phyloP scores from a whole-genome alignment of 2,329 filamentous ascomycete genomes.

The Bipolaris sorokiniana region DNA sequence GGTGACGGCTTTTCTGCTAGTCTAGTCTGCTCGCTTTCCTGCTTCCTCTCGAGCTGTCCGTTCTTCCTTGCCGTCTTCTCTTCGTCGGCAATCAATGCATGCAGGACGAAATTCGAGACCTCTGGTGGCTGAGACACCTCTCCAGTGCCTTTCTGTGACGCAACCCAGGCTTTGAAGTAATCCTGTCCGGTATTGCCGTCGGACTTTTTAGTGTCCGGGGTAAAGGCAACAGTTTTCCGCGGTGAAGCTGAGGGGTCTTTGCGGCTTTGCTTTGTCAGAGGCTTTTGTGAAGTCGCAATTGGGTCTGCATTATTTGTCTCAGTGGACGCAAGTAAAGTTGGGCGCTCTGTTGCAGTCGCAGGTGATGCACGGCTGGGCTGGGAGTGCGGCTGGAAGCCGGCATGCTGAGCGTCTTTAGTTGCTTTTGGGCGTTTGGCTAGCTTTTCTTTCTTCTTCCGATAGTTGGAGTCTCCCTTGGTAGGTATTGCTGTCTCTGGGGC shows the following conservation, averaged over 20 bases:
- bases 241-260: conserved; percentile 35
- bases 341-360: conserved; percentile 11
- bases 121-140: conserved; percentile 31
- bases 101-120: conserved; percentile 35
- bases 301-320: conserved; percentile 28
- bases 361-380: conserved; percentile 16
- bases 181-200: conserved; percentile 62
- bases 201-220: conserved; percentile 65
- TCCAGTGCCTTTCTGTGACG: conserved; percentile 39
- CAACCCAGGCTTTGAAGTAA: conserved; percentile 59
- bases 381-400: conserved; percentile 12
- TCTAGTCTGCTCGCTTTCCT: conserved; percentile 16
- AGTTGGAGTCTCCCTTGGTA: conserved; percentile 45
- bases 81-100: conserved; percentile 23
- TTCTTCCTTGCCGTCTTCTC: conserved; percentile 23
- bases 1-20: background rate
- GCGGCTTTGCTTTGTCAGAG: conserved; percentile 16
- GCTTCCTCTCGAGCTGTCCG: conserved; percentile 25
- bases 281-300: conserved; percentile 28
- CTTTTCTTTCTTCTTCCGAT: conserved; percentile 43
- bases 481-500: conserved; percentile 16
- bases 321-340: conserved; percentile 41
- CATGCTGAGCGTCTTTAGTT: conserved; percentile 10
- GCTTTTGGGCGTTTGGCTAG: conserved; percentile 27
- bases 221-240: conserved; percentile 69